Base-by-base conservation (phyloP, 148 eudicot species). In the Salicornia ramosissima region DNA sequence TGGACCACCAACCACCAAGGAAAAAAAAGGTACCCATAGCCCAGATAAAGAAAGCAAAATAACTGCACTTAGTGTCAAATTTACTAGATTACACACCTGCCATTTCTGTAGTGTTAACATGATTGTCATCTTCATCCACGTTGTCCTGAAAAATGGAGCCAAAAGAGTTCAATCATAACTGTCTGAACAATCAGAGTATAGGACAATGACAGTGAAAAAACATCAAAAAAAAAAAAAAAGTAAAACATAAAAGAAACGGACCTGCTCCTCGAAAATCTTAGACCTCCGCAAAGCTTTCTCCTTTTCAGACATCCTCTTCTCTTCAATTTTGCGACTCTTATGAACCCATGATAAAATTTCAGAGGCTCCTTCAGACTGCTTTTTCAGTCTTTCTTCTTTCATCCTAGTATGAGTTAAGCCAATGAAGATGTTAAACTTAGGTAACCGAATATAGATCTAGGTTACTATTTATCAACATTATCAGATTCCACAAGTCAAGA, bases 231-330 rank as follows among this genome's bases (percentile, higher is more conserved):
- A 59, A 22, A 26, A 29, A 30, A 11, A 68, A 64, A 49, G 15
- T 5, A 72, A 72, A 51, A 63, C 30, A 34, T 21, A 42, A 10
- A 65, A 31, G 47, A 15, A 55, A 72, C 29, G 42, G 58, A 91
- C 97, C 92, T 90, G 98, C 86, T 94, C 98, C 75, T 85, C 96
- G 39, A 94, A 84, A 47, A 87, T 77, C 85, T 78, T 94, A 19
- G 96, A 90, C 31, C 82, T 83, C 75, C 78, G 87, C 83, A 86
- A 67, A n/a, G 95, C 97, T 71, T 87, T 94, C 84, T 81, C 86
- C 82, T 82, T 88, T 47, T 86, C 98, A 26, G 73, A 72, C 47
- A 55, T 86, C 75, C 60, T 83, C 74, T 81, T 93, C 73, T 85
- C 98, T 77, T 86, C 92, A 58, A 94, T 58, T 76, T 87, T 90